A percentile compares a stretch with the other conserved stretches of the same genome.
Conservation (phyloP, 2,329 filamentous ascomycete species). For the Hymenoscyphus linearis region DNA sequence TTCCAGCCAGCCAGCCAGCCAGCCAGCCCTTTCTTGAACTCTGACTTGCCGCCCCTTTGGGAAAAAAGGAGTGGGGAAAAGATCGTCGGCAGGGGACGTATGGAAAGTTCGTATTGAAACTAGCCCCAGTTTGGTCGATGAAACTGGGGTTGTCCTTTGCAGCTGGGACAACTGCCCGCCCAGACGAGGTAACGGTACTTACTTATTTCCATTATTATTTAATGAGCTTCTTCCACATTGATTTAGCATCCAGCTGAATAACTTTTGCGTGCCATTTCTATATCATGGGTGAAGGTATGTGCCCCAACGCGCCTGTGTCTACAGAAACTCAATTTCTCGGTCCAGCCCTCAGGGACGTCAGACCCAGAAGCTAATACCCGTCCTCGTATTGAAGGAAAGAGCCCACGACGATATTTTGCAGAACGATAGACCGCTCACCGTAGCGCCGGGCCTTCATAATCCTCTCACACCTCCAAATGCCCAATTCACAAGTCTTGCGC, state of each 20-base stretch:
- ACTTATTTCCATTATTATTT: not conserved
- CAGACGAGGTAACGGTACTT: no score
- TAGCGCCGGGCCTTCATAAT: not conserved
- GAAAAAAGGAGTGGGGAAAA: not conserved
- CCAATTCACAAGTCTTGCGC: conserved; percentile 15
- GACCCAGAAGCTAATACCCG: conserved; percentile 3
- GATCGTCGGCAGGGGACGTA: not conserved
- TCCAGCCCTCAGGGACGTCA: not conserved
- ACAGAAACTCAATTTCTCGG: not conserved
- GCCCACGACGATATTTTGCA: conserved; percentile 3
- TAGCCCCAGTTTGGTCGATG: not conserved
- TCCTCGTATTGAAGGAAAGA: conserved; percentile 6
- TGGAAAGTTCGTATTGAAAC: not conserved
- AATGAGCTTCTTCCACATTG: not conserved
- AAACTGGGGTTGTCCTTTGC: conserved; percentile 3
- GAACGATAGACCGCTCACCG: conserved; percentile 2
- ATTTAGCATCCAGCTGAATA: not conserved
- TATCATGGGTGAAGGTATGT: conserved; percentile 9
- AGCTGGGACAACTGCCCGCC: not conserved
- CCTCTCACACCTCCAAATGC: conserved; percentile 18
- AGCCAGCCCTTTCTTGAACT: not conserved
- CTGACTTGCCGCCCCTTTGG: not conserved
- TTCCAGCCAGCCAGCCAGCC: not conserved
- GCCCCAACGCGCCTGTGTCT: not conserved
- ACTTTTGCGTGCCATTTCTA: not conserved